Percentiles rank a stretch among this genome's conserved stretches.
Conservation (phyloP, 1,284 basidiomycete species). For the Boletus holoroseus region DNA sequence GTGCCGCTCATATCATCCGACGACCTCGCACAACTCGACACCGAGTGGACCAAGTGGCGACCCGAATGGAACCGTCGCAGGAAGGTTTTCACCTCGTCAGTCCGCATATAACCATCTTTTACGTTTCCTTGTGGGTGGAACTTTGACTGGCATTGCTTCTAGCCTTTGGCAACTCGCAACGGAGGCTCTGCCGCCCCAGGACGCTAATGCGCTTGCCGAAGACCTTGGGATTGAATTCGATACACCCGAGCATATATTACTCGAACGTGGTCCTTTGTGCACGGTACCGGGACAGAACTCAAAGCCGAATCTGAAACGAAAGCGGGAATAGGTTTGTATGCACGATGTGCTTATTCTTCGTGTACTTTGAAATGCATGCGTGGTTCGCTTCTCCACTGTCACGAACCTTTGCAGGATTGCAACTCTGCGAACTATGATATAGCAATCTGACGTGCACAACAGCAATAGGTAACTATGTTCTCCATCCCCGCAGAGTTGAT, state of each 20-base stretch:
- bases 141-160: conserved; percentile 7
- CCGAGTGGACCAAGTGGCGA: conserved; percentile 66
- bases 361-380: not conserved
- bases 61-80: conserved; percentile 65
- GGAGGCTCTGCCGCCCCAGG: conserved; percentile 59
- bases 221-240: conserved; percentile 74
- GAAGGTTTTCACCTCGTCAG: conserved; percentile 63
- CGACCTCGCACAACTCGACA: conserved; percentile 56
- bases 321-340: conserved; percentile 21
- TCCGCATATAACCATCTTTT: conserved; percentile 10
- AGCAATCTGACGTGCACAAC: not conserved
- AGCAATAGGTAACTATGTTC: not conserved
- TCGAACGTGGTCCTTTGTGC: conserved; percentile 35
- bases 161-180: conserved; percentile 72
- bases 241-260: conserved; percentile 52
- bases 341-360: not conserved
- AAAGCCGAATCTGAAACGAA: conserved; percentile 28
- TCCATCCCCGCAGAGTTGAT: not conserved
- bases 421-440: not conserved
- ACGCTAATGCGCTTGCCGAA: conserved; percentile 56
- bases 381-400: not conserved
- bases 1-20: conserved; percentile 60
- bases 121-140: not conserved
- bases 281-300: conserved; percentile 4
- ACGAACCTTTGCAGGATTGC: not conserved